Evolutionary conservation across 2,329 filamentous ascomycete species (phyloP).

Genomic region (Alternaria arborescens): DNA sequence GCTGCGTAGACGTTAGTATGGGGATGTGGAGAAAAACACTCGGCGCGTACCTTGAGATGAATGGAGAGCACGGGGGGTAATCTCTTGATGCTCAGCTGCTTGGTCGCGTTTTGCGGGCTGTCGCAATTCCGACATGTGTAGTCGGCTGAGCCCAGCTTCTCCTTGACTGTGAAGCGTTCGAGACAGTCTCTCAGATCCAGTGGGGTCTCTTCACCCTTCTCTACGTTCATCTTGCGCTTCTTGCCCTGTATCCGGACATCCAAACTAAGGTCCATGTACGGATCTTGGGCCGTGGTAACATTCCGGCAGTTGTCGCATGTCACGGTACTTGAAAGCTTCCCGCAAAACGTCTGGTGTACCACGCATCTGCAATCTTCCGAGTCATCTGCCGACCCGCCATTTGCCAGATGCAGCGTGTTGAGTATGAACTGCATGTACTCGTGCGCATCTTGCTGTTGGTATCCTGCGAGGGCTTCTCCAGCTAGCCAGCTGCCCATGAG

Average conservation of each 20-base stretch:
- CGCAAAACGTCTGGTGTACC: constrained; percentile 93
- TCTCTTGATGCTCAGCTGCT: constrained; percentile 83
- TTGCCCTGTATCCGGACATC: constrained; percentile 81
- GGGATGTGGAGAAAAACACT: neutral
- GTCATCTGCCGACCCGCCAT: constrained; percentile 63
- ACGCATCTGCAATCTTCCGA: constrained; percentile 77
- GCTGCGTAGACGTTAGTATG: constrained; percentile 47
- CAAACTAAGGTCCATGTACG: constrained; percentile 88
- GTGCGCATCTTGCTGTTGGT: constrained; percentile 95
- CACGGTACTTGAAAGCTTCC: constrained; percentile 87
- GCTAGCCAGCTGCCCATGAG: constrained; percentile 90
- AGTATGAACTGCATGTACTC: constrained; percentile 97
- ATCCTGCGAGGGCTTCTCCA: constrained; percentile 74
- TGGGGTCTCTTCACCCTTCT: constrained; percentile 38
- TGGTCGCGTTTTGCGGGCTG: constrained; percentile 76
- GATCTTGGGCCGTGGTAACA: constrained; percentile 82
- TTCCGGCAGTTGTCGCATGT: constrained; percentile 89
- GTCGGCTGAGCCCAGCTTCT: constrained; percentile 77
- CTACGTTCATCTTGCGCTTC: constrained; percentile 64
- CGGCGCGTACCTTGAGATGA: constrained; percentile 79
- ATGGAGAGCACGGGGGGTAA: constrained; percentile 90
- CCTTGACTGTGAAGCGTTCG: constrained; percentile 85
- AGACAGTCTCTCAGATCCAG: constrained; percentile 68
- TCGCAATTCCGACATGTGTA: constrained; percentile 87
- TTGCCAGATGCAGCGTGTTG: constrained; percentile 84